Evolutionary conservation across 176 grass and related monocot species (phyloP).

Genomic region (Oryza australiensis): DNA sequence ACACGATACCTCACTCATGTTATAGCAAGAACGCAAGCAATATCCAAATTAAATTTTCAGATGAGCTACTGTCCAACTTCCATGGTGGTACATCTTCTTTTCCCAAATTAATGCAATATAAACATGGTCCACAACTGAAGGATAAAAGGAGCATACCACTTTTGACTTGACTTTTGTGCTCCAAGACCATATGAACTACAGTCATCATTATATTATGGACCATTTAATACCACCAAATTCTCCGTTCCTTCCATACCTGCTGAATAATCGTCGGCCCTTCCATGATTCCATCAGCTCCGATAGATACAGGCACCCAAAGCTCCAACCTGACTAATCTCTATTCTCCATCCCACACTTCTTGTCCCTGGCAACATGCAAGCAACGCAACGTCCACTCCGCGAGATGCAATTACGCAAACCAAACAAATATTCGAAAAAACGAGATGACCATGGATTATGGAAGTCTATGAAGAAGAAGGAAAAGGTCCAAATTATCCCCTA

Average conservation of each 20-base stretch:
- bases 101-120: background rate
- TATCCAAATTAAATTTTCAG: background rate
- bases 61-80: background rate
- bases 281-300: background rate
- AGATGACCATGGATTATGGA: background rate
- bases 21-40: background rate
- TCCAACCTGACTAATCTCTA: background rate
- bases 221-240: too few species aligned
- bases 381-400: background rate
- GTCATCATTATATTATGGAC: background rate
- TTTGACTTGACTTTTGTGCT: background rate
- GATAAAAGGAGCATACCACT: background rate
- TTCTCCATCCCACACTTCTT: background rate
- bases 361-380: background rate
- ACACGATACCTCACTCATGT: background rate
- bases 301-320: too few species aligned
- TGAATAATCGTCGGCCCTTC: background rate
- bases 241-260: too few species aligned
- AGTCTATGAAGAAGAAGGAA: background rate
- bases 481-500: too few species aligned
- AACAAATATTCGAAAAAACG: too few species aligned
- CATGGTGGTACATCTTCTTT: background rate
- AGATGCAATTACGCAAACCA: too few species aligned
- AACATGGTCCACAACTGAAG: background rate
- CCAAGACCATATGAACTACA: background rate